These are phyloP conservation scores for Nannochloropsis salina DNA, from an alignment of 108 stramenopile genomes.

Conservation along the genomic window DNA sequence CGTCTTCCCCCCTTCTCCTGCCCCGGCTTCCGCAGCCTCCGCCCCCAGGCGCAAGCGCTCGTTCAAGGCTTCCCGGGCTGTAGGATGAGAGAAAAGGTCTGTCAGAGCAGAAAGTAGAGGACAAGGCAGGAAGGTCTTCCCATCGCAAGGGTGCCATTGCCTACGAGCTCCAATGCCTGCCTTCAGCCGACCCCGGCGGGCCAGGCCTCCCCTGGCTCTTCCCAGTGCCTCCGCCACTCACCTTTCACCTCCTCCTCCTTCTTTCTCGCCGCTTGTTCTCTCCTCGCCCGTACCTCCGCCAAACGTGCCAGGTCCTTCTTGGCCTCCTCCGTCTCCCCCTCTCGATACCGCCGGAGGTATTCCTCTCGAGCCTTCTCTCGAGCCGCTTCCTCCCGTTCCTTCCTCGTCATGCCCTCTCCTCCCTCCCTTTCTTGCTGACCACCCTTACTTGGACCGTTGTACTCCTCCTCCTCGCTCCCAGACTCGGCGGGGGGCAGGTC, in stretches of 20 bases:
- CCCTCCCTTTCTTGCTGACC: background rate
- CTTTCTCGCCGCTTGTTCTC: constrained; percentile 23
- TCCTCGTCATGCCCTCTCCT: background rate
- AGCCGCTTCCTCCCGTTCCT: constrained; percentile 25
- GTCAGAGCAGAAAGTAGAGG: background rate
- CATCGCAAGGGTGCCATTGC: no score
- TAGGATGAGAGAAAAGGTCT: background rate
- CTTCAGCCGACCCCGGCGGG: no score
- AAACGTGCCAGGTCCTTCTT: background rate
- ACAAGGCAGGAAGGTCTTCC: background rate
- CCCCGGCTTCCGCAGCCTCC: background rate
- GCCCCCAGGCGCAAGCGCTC: background rate
- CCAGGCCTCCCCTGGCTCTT: no score
- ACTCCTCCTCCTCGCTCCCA: background rate
- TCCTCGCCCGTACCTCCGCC: constrained; percentile 25
- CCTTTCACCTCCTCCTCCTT: constrained; percentile 20
- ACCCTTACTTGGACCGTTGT: background rate
- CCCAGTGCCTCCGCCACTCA: background rate
- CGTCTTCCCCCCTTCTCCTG: background rate
- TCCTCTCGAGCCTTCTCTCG: constrained; percentile 25
- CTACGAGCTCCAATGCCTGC: no score
- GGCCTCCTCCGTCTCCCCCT: constrained; percentile 26
- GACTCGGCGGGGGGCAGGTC: background rate
- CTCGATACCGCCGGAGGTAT: constrained; percentile 11
- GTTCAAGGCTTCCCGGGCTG: background rate